Evolutionary conservation across 2,329 filamentous ascomycete genomes (phyloP), one percentile per base, ranked within the genome.

Genomic region (Ophiostoma montium): DNA sequence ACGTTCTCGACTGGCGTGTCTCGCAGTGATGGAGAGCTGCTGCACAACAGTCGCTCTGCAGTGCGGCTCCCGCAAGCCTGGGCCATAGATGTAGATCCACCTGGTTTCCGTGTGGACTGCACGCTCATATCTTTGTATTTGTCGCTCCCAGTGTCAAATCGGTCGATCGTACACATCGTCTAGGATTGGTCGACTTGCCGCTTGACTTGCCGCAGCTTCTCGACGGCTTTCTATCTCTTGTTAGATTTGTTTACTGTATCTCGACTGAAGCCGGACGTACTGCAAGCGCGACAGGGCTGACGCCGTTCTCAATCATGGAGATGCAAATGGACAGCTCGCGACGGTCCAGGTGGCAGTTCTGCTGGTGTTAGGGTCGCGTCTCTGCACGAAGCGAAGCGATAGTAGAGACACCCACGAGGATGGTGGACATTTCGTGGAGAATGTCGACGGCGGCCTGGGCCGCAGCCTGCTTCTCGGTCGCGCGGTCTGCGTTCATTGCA

Each of bases 271-370:
- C 23, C 11, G 15, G 6, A 30, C 86, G 61, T 74, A 96, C 92
- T 21, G 90, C 89, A 31, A 98, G 71, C 1, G 90, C 92, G 63
- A 96, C 90, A 0, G 92, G 92, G 61, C 95, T 95, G 30, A 96
- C 87, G 13, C 92, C 92, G 61, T 95, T 95, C 67, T 98, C 92
- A 58, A 98, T 94, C 65, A 98, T 76, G 48, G 88, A 95, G 52
- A 96, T 90, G 66, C 92, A 98, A 54, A 95, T 86, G 3, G 89
- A 95, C 16, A 98, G 72, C 18, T 89, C 88, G 48, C 88, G 83
- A 31, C 90, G 81, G 65, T 95, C 89, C 42, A 98, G 80, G 55
- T 94, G 79, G 54, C 90, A 95, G 67, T 96, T 95, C 90, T 96
- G 54, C 6, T 16, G 12, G 18, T 6, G 41, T 18, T 32, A 35